Conservation (phyloP, 305 asterid genomes). For the Fraxinus paxiana region DNA sequence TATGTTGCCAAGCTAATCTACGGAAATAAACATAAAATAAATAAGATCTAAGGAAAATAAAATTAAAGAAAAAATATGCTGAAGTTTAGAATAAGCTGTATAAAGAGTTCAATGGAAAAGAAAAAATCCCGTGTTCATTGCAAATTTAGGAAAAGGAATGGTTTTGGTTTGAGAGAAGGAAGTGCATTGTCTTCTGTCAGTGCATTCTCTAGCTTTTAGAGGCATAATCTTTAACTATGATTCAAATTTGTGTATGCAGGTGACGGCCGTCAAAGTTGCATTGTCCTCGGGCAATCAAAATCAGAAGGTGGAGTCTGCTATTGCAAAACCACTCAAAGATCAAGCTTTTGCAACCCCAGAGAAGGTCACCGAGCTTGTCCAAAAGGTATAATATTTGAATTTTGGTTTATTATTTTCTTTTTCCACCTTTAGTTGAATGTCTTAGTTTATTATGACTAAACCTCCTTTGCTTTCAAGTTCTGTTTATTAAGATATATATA, state of each 20-base stretch:
- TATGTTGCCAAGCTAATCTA: not conserved
- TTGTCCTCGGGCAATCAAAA: slow-evolving; percentile 61
- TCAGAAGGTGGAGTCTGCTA: slow-evolving; percentile 53
- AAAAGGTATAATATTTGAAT: slow-evolving; percentile 53
- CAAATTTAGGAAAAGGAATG: slow-evolving; percentile 10
- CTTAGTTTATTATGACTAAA: not conserved
- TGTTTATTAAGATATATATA: not conserved
- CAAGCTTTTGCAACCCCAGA: slow-evolving; percentile 97
- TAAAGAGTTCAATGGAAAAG: not conserved
- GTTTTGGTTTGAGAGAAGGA: not conserved
- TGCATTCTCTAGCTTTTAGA: not conserved
- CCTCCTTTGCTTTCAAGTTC: not conserved
- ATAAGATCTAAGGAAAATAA: not conserved
- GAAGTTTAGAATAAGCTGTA: not conserved
- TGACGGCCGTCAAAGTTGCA: slow-evolving; percentile 89
- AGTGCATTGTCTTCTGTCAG: not conserved
- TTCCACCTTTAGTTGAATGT: not conserved
- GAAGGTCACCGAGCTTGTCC: slow-evolving; percentile 78
- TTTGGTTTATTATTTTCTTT: not conserved
- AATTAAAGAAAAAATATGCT: not conserved
- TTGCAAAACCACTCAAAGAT: slow-evolving; percentile 76
- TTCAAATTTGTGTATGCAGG: slow-evolving; percentile 44
- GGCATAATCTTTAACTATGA: slow-evolving; percentile 13
- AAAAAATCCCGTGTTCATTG: not conserved
- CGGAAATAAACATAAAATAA: not conserved